Conservation (phyloP, 495 filamentous ascomycete species). For the Penicillium chermesinum region DNA sequence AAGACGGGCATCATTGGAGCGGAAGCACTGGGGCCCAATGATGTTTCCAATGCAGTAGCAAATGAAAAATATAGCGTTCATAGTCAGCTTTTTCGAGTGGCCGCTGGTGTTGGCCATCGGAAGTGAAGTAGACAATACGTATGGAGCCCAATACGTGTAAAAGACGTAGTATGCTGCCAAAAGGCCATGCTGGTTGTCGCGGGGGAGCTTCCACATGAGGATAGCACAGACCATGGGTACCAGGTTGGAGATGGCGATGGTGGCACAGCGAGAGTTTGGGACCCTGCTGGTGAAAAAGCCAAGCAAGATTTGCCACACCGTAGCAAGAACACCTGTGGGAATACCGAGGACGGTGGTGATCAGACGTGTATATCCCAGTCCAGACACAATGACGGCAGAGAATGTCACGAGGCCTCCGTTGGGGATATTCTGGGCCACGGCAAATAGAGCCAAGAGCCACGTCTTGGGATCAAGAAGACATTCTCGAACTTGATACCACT, state of each 20-base stretch:
- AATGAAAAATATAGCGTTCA: conserved; percentile 27
- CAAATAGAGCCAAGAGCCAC: conserved; percentile 24
- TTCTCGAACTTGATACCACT: conserved; percentile 49
- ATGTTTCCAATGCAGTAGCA: conserved; percentile 42
- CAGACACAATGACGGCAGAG: conserved; percentile 31
- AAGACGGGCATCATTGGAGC: conserved; percentile 49
- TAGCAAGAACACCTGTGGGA: conserved; percentile 29
- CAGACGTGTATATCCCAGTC: conserved; percentile 30
- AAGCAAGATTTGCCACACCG: conserved; percentile 26
- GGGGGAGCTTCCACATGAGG: conserved; percentile 31
- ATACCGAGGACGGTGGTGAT: conserved; percentile 31
- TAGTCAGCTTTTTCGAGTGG: conserved; percentile 28
- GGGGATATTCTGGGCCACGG: conserved; percentile 21
- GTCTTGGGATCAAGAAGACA: conserved; percentile 42
- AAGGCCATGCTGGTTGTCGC: conserved; percentile 28
- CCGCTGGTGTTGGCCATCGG: conserved; percentile 38
- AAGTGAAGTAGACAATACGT: conserved; percentile 34
- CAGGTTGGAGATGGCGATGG: conserved; percentile 25
- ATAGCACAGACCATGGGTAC: conserved; percentile 32
- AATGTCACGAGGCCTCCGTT: conserved; percentile 37
- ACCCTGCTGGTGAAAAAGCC: conserved; percentile 31
- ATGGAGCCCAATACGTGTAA: conserved; percentile 36
- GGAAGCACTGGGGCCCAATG: conserved; percentile 58
- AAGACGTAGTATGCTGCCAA: conserved; percentile 22
- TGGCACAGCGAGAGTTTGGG: conserved; percentile 31